Conservation (phyloP, 768 basidiomycete genomes). For the Hygrophoropsis aurantiaca region DNA sequence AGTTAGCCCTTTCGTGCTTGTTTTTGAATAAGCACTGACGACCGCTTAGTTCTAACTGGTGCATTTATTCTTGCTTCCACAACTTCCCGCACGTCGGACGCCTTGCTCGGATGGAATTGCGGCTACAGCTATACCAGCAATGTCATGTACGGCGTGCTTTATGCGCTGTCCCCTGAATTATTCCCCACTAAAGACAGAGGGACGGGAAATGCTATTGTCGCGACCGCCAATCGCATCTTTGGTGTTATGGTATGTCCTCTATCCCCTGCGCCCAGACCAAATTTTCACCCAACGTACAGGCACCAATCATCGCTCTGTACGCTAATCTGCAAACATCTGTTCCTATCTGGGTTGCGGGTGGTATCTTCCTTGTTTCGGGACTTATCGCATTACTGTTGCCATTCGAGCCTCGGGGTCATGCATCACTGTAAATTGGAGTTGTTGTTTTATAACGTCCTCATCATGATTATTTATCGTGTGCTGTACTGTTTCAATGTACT, state of each 20-base stretch:
- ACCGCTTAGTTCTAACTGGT: conserved; percentile 44
- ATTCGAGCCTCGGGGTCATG: conserved; percentile 57
- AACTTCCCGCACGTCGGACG: conserved; percentile 51
- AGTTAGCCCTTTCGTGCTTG: conserved; percentile 21
- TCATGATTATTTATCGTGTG: too few relatives aligned
- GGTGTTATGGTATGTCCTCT: conserved; percentile 51
- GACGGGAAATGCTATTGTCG: conserved; percentile 55
- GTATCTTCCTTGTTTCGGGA: conserved; percentile 50
- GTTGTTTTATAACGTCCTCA: background rate
- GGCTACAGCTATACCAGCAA: conserved; percentile 57
- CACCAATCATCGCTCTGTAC: conserved; percentile 51
- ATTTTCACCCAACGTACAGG: conserved; percentile 22
- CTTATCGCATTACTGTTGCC: conserved; percentile 50
- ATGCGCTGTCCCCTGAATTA: conserved; percentile 45
- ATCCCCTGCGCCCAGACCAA: conserved; percentile 4
- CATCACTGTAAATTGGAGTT: conserved; percentile 37
- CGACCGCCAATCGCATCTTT: conserved; percentile 54
- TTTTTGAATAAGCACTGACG: background rate
- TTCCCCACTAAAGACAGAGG: conserved; percentile 56
- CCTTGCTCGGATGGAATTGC: conserved; percentile 59
- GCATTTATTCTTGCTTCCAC: conserved; percentile 59
- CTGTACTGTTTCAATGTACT: too few relatives aligned
- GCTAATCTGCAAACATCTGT: conserved; percentile 46
- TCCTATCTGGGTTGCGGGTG: conserved; percentile 56
- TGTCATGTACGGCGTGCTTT: conserved; percentile 54